Evolutionary conservation across 2,329 filamentous ascomycete species (phyloP).

Genomic region (Aspergillus sp.): DNA sequence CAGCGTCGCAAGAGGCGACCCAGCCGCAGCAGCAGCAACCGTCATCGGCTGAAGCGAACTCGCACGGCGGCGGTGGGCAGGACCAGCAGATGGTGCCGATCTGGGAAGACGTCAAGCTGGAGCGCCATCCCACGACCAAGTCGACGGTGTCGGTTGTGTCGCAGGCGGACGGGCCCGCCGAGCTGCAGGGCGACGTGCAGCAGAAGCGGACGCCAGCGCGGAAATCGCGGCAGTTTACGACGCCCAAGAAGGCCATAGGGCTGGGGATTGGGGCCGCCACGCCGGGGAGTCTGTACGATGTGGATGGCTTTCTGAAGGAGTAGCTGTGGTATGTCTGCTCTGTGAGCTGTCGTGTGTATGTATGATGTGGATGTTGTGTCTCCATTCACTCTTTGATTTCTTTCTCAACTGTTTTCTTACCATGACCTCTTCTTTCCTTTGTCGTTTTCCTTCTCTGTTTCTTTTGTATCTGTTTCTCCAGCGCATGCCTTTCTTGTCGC

Average conservation of each 20-base stretch:
- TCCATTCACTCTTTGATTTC: neutral
- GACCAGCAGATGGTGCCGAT: conserved; percentile 34
- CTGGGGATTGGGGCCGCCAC: conserved; percentile 35
- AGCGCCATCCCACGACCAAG: conserved; percentile 9
- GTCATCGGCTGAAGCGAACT: conserved; percentile 9
- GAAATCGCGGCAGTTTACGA: conserved; percentile 21
- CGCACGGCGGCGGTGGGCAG: conserved; percentile 11
- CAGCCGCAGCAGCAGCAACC: conserved; percentile 7
- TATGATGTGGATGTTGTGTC: neutral
- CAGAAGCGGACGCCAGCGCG: conserved; percentile 1
- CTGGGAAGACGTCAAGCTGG: conserved; percentile 37
- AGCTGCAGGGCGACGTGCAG: conserved; percentile 9
- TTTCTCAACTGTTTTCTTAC: neutral
- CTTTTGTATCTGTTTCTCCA: neutral
- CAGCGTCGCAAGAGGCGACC: neutral
- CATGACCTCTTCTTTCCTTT: neutral
- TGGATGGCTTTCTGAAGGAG: conserved; percentile 38
- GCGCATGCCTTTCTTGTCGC: neutral
- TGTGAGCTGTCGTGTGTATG: neutral
- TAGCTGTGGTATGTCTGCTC: conserved; percentile 14
- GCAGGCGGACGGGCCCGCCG: conserved; percentile 10
- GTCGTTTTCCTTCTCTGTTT: neutral
- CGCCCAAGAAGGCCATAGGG: conserved; percentile 27
- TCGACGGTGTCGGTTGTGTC: conserved; percentile 14
- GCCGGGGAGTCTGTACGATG: conserved; percentile 49